Evolutionary conservation across 2,329 filamentous ascomycete genomes (phyloP).

Genomic region (Rhexocercosporidium sp.): DNA sequence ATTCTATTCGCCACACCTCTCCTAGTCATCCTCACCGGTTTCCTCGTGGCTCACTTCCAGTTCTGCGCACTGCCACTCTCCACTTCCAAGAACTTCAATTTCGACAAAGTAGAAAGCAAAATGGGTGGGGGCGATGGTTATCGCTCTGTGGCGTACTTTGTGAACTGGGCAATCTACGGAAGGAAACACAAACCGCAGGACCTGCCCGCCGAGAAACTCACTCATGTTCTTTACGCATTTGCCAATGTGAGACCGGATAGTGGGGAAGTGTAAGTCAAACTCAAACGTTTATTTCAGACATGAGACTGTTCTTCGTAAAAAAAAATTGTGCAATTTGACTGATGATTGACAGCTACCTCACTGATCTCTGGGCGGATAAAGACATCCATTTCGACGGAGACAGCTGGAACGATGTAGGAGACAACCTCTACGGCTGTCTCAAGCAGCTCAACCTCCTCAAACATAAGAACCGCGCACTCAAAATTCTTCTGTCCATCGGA

Average conservation of each 20-base stretch:
- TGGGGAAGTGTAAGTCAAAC: slow-evolving; percentile 71
- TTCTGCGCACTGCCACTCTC: slow-evolving; percentile 21
- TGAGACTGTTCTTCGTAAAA: neutral
- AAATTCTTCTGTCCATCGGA: slow-evolving; percentile 84
- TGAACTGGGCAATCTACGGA: slow-evolving; percentile 76
- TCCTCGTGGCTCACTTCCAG: slow-evolving; percentile 30
- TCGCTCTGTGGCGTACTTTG: slow-evolving; percentile 57
- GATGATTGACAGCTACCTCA: slow-evolving; percentile 50
- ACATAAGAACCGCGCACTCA: slow-evolving; percentile 79
- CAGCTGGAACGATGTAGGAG: slow-evolving; percentile 73
- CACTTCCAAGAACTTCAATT: neutral
- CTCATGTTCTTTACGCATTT: slow-evolving; percentile 89
- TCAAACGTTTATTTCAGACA: no score
- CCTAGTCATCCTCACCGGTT: slow-evolving; percentile 26
- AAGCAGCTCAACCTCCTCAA: slow-evolving; percentile 91
- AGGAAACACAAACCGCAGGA: slow-evolving; percentile 86
- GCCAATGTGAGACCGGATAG: slow-evolving; percentile 81
- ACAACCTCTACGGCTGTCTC: slow-evolving; percentile 85
- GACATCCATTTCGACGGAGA: slow-evolving; percentile 65
- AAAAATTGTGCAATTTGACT: slow-evolving; percentile 22
- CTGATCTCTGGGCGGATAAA: slow-evolving; percentile 67
- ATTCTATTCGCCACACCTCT: slow-evolving; percentile 27
- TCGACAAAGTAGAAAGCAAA: neutral
- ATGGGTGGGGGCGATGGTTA: slow-evolving; percentile 52
- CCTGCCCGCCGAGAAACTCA: slow-evolving; percentile 79